Percentiles rank a stretch among this genome's conserved stretches.
Conservation (phyloP, 345 rosid genomes). For the Leavenworthia alabamica region DNA sequence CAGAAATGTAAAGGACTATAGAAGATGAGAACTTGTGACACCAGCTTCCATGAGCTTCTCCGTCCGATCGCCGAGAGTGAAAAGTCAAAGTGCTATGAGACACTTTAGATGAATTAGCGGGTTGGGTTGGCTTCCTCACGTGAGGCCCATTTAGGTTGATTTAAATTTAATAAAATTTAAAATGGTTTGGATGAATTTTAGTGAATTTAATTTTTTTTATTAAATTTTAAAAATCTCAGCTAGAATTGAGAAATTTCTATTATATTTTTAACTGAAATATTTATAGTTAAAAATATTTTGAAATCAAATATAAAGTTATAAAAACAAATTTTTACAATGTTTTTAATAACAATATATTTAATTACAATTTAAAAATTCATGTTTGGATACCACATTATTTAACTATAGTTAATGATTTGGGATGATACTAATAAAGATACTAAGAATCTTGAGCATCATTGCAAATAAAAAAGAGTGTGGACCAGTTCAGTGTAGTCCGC, state of each 20-base stretch:
- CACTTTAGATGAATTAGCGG: slow-evolving; percentile 22
- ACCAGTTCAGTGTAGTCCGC: slow-evolving; percentile 17
- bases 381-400: too few relatives aligned
- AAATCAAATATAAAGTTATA: too few relatives aligned
- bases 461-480: slow-evolving; percentile 16
- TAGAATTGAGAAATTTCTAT: too few relatives aligned
- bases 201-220: too few relatives aligned
- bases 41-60: slow-evolving; percentile 27
- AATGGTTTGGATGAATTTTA: too few relatives aligned
- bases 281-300: too few relatives aligned
- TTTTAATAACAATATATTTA: too few relatives aligned
- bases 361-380: too few relatives aligned
- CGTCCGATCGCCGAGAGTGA: slow-evolving; percentile 26
- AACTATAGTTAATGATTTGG: slow-evolving; percentile 9
- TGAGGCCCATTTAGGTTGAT: slow-evolving; percentile 29
- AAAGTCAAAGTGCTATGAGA: slow-evolving; percentile 20
- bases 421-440: slow-evolving; percentile 20
- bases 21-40: slow-evolving; percentile 26
- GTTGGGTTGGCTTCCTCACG: slow-evolving; percentile 21
- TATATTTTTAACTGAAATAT: too few relatives aligned
- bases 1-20: slow-evolving; percentile 17
- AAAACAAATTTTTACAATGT: too few relatives aligned
- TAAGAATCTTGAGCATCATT: slow-evolving; percentile 28
- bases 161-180: too few relatives aligned
- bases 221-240: too few relatives aligned